phyloP scores from a whole-genome alignment of 75 land plant species.

The Picea glauca region DNA sequence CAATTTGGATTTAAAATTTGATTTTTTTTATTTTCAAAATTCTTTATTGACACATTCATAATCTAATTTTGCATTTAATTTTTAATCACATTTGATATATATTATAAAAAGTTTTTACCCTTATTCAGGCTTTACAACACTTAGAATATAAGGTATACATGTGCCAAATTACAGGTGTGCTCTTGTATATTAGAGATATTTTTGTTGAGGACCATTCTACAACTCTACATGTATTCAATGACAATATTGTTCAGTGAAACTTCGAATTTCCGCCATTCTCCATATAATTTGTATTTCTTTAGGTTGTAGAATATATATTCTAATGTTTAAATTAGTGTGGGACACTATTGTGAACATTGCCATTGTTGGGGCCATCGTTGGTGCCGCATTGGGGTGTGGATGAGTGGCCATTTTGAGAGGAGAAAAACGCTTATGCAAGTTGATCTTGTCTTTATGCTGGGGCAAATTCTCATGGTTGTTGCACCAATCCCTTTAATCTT shows the following conservation, averaged over 20 bases:
- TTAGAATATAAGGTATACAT: no score
- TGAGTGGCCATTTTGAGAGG: conserved; percentile 58
- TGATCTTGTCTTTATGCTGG: conserved; percentile 57
- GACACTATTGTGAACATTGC: conserved; percentile 86
- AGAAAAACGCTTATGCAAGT: conserved; percentile 39
- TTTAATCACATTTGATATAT: not conserved
- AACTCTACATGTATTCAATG: conserved; percentile 50
- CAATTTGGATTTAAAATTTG: no score
- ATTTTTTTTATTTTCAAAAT: no score
- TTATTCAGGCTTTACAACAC: no score
- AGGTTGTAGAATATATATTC: not conserved
- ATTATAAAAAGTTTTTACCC: no score
- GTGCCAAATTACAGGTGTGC: conserved; percentile 46
- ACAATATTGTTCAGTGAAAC: no score
- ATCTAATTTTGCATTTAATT: no score
- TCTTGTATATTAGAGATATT: conserved; percentile 74
- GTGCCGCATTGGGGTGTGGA: conserved; percentile 76
- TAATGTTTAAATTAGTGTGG: conserved; percentile 20
- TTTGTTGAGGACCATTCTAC: conserved; percentile 55
- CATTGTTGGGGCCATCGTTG: conserved; percentile 80
- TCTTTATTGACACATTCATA: no score
- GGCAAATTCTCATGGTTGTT: conserved; percentile 70
- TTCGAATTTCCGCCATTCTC: no score
- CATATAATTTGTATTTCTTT: not conserved
- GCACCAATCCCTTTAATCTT: conserved; percentile 41